These are phyloP conservation scores for Chalciporus chontae DNA, from an alignment of 768 basidiomycete species.

Conservation along the genomic window DNA sequence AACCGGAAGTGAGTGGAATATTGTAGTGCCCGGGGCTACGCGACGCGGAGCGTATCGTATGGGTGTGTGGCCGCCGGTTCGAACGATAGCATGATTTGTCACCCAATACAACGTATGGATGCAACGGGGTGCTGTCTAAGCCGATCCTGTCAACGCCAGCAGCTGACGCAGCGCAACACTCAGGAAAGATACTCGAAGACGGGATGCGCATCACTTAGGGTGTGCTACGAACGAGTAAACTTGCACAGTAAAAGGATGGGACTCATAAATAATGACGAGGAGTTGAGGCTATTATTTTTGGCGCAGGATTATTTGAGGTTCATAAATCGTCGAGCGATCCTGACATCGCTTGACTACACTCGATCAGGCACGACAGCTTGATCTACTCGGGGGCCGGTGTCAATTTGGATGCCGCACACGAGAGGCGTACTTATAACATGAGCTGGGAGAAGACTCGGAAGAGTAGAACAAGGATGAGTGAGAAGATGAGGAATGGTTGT, in stretches of 20 bases:
- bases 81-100: conserved; percentile 14
- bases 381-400: conserved; percentile 6
- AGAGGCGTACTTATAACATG: conserved; percentile 2
- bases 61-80: conserved; percentile 20
- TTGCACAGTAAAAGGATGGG: conserved; percentile 21
- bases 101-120: conserved; percentile 10
- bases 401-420: conserved; percentile 13
- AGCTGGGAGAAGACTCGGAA: not conserved
- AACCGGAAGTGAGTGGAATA: conserved; percentile 19
- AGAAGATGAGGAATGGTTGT: not conserved
- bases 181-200: too few relatives aligned
- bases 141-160: not conserved
- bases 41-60: too few relatives aligned
- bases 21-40: conserved; percentile 9
- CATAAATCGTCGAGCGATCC: conserved; percentile 12
- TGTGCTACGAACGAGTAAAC: not conserved
- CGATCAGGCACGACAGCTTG: conserved; percentile 27
- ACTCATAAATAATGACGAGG: conserved; percentile 19
- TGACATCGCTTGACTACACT: conserved; percentile 24
- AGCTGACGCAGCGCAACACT: not conserved
- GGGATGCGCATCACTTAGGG: not conserved
- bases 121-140: conserved; percentile 10
- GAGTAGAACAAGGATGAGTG: not conserved
- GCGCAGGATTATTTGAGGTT: conserved; percentile 25
- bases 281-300: conserved; percentile 32